Conservation (phyloP, 2,329 filamentous ascomycete species). For the Monilinia aucupariae region DNA sequence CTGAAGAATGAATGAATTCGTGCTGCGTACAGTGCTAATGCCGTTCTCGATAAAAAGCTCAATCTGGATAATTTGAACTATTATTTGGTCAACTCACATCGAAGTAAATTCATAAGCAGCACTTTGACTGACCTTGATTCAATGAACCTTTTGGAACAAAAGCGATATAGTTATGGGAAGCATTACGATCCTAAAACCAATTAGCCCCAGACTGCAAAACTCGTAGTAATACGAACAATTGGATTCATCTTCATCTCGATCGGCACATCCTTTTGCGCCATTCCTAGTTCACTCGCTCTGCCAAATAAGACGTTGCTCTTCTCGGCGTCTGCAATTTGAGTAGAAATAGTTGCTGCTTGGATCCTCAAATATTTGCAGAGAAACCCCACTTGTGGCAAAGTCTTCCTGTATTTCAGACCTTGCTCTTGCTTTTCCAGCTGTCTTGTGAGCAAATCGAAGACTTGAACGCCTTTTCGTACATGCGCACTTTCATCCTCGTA, state of each 20-base stretch:
- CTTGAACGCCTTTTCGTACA: slow-evolving; percentile 41
- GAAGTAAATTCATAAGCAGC: not conserved
- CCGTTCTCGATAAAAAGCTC: slow-evolving; percentile 31
- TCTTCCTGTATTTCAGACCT: slow-evolving; percentile 40
- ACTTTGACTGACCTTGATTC: slow-evolving; percentile 25
- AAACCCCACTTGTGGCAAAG: slow-evolving; percentile 57
- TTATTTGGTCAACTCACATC: not conserved
- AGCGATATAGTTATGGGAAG: slow-evolving; percentile 24
- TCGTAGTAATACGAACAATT: slow-evolving; percentile 21
- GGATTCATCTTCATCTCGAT: slow-evolving; percentile 30
- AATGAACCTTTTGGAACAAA: slow-evolving; percentile 27
- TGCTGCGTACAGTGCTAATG: slow-evolving; percentile 28
- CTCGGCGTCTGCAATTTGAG: slow-evolving; percentile 64
- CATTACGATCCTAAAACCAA: slow-evolving; percentile 20
- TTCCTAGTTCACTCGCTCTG: slow-evolving; percentile 37
- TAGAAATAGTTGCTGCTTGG: slow-evolving; percentile 58
- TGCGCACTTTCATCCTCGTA: slow-evolving; percentile 44
- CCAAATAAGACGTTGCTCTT: slow-evolving; percentile 64
- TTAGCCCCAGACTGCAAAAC: not conserved
- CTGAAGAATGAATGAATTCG: slow-evolving; percentile 25
- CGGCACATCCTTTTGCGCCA: slow-evolving; percentile 19
- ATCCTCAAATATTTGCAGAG: slow-evolving; percentile 53
- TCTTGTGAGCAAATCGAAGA: slow-evolving; percentile 44
- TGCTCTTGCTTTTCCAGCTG: slow-evolving; percentile 32
- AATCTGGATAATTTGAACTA: slow-evolving; percentile 32